phyloP scores from a whole-genome alignment of 1,284 basidiomycete species.

The Polyporus tsugae region DNA sequence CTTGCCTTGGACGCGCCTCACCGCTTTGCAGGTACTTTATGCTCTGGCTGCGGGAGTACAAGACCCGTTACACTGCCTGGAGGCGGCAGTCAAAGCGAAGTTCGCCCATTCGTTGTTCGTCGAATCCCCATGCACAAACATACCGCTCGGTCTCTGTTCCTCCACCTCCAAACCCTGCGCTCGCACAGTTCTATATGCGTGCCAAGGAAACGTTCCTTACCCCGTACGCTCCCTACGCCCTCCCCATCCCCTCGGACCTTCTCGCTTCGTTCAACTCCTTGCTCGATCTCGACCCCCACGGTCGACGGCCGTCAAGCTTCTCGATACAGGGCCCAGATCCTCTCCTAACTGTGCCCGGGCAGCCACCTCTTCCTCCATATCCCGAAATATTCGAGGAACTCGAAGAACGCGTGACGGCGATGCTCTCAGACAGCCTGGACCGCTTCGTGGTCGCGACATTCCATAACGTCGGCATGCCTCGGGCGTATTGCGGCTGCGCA shows the following conservation, averaged over 20 bases:
- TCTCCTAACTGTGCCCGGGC: slow-evolving; percentile 18
- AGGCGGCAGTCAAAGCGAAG: slow-evolving; percentile 49
- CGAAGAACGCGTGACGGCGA: slow-evolving; percentile 60
- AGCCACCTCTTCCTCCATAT: slow-evolving; percentile 48
- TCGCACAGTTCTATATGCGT: slow-evolving; percentile 76
- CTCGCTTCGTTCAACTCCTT: slow-evolving; percentile 61
- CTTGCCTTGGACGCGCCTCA: slow-evolving; percentile 13
- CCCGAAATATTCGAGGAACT: slow-evolving; percentile 69
- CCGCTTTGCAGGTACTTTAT: slow-evolving; percentile 64
- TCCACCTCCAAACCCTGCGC: slow-evolving; percentile 45
- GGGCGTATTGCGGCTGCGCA: slow-evolving; percentile 73
- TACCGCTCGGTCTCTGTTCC: slow-evolving; percentile 41
- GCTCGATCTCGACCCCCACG: slow-evolving; percentile 20
- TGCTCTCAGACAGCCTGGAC: slow-evolving; percentile 70
- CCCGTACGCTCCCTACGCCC: slow-evolving; percentile 71
- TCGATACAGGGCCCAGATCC: slow-evolving; percentile 19
- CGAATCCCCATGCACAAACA: slow-evolving; percentile 37
- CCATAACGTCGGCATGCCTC: slow-evolving; percentile 77
- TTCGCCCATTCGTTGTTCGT: slow-evolving; percentile 34
- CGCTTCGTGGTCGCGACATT: slow-evolving; percentile 75
- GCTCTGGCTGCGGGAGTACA: slow-evolving; percentile 78
- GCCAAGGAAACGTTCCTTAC: slow-evolving; percentile 82
- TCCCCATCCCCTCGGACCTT: slow-evolving; percentile 70
- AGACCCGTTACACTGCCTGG: slow-evolving; percentile 67
- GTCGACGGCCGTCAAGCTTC: slow-evolving; percentile 15